Evolutionary conservation across 169 alveolate genomes (phyloP).

Genomic region (Plasmodium gaboni): DNA sequence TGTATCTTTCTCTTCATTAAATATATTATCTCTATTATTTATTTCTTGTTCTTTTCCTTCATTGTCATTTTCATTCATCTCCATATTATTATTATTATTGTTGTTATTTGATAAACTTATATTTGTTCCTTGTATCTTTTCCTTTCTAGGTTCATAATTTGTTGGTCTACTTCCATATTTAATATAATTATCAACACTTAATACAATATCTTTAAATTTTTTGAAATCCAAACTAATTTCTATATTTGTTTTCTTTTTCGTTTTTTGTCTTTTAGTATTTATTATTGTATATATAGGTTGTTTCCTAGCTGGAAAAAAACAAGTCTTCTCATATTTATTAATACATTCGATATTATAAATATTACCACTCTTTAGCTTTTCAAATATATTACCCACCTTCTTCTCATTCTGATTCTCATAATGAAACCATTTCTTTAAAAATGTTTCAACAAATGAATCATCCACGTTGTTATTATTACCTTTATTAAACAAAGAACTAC

Average conservation of each 20-base stretch:
- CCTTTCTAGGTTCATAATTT: constrained; percentile 24
- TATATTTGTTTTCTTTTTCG: constrained; percentile 33
- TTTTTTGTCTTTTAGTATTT: constrained; percentile 47
- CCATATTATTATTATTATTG: constrained; percentile 1
- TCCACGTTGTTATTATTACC: neutral
- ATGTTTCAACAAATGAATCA: neutral
- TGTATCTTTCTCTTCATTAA: too few species aligned
- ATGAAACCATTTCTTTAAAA: constrained; percentile 54
- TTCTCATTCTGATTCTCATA: constrained; percentile 16
- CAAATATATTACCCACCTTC: constrained; percentile 3
- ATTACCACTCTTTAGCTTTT: constrained; percentile 37
- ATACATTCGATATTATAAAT: constrained; percentile 37
- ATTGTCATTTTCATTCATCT: constrained; percentile 6
- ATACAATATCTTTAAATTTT: constrained; percentile 29
- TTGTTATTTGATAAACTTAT: too few species aligned
- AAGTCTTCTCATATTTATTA: constrained; percentile 41
- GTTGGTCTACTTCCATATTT: constrained; percentile 73
- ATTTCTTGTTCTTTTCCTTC: neutral
- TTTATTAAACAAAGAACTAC: neutral
- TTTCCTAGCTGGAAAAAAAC: constrained; percentile 74
- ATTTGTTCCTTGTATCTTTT: neutral
- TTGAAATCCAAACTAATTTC: constrained; percentile 49
- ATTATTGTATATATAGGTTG: constrained; percentile 64
- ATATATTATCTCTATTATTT: neutral
- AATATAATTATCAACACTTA: constrained; percentile 50